A percentile compares a stretch with the other conserved stretches of the same genome.
phyloP scores from a whole-genome alignment of 2,329 filamentous ascomycete genomes.

The Malbranchea cinnamomea region DNA sequence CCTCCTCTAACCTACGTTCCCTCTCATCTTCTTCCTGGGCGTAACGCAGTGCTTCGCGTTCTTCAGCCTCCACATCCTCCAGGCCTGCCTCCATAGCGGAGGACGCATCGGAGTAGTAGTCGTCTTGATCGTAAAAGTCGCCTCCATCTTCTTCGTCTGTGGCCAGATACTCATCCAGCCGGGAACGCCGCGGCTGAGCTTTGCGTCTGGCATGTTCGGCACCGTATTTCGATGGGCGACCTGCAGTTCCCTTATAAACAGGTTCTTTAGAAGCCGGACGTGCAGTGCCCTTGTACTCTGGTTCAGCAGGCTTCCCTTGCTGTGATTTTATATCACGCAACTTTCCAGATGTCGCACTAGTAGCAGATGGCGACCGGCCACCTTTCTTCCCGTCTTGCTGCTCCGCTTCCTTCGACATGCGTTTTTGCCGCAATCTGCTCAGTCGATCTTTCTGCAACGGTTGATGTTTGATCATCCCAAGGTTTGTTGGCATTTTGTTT shows the following conservation, averaged over 20 bases:
- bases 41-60: constrained; percentile 24
- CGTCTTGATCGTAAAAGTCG: constrained; percentile 24
- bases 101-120: constrained; percentile 30
- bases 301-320: constrained; percentile 12
- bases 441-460: constrained; percentile 37
- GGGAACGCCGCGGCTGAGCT: constrained; percentile 11
- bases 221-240: constrained; percentile 17
- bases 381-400: constrained; percentile 22
- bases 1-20: constrained; percentile 28
- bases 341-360: constrained; percentile 10
- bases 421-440: constrained; percentile 40
- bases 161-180: constrained; percentile 29
- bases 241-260: constrained; percentile 29
- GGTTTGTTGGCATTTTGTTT: constrained; percentile 28
- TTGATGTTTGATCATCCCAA: constrained; percentile 44
- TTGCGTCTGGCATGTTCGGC: constrained; percentile 15
- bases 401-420: constrained; percentile 25
- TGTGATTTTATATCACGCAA: constrained; percentile 12
- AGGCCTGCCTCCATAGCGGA: constrained; percentile 38
- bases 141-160: constrained; percentile 35
- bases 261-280: constrained; percentile 14
- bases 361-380: constrained; percentile 4
- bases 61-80: constrained; percentile 32
- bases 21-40: constrained; percentile 33
- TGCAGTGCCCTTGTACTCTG: constrained; percentile 25